phyloP scores from a whole-genome alignment of 805 yeast genomes.

The Wickerhamomyces canadensis region DNA sequence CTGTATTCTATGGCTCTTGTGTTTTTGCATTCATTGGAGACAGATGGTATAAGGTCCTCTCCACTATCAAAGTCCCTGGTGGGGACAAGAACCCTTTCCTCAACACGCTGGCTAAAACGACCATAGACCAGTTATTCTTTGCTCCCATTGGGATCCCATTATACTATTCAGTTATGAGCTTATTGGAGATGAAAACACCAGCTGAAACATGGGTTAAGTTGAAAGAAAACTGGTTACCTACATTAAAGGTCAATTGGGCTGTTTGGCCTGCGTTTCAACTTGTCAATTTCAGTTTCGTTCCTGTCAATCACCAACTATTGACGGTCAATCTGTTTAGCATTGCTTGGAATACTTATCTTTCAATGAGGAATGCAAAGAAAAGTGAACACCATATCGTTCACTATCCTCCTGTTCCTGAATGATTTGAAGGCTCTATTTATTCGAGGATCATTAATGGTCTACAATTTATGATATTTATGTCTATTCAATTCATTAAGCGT shows the following conservation, averaged over 20 bases:
- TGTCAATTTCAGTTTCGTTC: constrained; percentile 70
- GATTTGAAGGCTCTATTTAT: no score
- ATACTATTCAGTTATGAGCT: constrained; percentile 62
- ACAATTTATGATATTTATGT: no score
- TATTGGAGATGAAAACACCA: constrained; percentile 50
- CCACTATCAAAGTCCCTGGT: constrained; percentile 36
- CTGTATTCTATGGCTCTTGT: constrained; percentile 63
- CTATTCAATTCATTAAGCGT: neutral
- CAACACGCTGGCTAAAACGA: constrained; percentile 39
- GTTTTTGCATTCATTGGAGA: constrained; percentile 74
- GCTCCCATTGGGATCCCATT: constrained; percentile 76
- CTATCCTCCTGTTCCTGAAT: constrained; percentile 36
- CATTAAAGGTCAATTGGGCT: constrained; percentile 69
- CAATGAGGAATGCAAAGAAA: constrained; percentile 46
- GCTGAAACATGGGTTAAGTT: constrained; percentile 38
- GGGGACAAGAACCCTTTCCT: constrained; percentile 3
- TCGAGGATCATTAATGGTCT: neutral
- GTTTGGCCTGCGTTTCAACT: constrained; percentile 91
- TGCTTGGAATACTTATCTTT: constrained; percentile 79
- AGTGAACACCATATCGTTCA: constrained; percentile 24
- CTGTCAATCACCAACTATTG: constrained; percentile 62
- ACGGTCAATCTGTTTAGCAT: constrained; percentile 68
- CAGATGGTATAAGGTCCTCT: constrained; percentile 58
- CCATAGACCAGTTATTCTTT: constrained; percentile 66
- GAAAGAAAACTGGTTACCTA: constrained; percentile 52